Base-by-base conservation (phyloP, 768 basidiomycete species). In the Thelephora ganbajun region DNA sequence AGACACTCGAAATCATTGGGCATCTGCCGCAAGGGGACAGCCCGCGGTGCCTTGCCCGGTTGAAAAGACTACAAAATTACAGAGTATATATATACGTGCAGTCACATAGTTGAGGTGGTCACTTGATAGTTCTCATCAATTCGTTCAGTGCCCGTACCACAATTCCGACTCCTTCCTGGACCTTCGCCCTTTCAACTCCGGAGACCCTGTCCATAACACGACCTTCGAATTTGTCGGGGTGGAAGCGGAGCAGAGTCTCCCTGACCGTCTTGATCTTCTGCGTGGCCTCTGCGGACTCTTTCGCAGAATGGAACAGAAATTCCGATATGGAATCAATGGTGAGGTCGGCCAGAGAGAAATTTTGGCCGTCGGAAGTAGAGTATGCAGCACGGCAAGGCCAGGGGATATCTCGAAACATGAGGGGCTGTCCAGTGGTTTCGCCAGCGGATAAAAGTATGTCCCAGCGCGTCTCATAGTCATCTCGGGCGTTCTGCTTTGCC, bases 181-280 rank as follows among this genome's bases (percentile, higher is more conserved):
- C 79, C 13, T 52, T 57, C 37, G 69, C 70, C 55, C 56, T 60
- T 19, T 87, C 80, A 11, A 54, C 55, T 30, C 66, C 63, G 37
- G 53, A 56, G 5, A 85, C 67, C 4, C 68, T 66, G 44, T 59
- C 58, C 71, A 84, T 76, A 43, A 86, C 63, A 33, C 84, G 70
- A 16, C 84, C 81, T 58, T 87, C 81, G 47, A 86, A 86, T 59
- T 87, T 87, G 61, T 87, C 84, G 1, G 84, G 84, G 57, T 87
- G 84, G 59, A 82, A 87, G 16, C 83, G 77, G 20, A 85, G 60
- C 55, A 84, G 69, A 0, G 80, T 71, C 61, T 84, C 83, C 54
- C 79, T 67, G 41, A 85, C 56, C 26, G 26, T 30, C 51, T 70
- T 78, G 16, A 84, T 80, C 57, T 74, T 79, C 43, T 69, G 64